Evolutionary conservation across 495 filamentous ascomycete genomes (phyloP), one percentile per base, ranked within the genome.

Genomic region (Penicillium herquei): DNA sequence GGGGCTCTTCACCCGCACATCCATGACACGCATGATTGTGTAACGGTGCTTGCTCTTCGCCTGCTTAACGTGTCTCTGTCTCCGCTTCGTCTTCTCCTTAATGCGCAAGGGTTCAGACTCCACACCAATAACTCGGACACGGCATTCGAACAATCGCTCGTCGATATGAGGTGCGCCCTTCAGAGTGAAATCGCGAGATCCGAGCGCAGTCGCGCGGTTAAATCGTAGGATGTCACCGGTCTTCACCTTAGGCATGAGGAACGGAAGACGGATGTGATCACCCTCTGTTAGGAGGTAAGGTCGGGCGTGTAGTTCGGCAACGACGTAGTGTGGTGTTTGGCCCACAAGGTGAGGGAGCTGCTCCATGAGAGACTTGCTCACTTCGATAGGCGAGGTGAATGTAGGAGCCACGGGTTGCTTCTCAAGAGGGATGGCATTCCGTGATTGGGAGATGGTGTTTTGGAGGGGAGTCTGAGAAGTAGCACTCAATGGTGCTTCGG

Each of bases 11-110:
- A 98, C 75, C 70, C 79, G 85, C 52, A 98, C 62, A 75, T 96
- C 89, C 69, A 85, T 85, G 30, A 98, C 84, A 71, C 84, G 77
- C 78, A 98, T 62, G 0, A 96, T 75, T n/a, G 95, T 98, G 73
- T 85, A 92, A 64, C 79, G 76, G 65, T 95, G 89, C 81, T 98
- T 96, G 76, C 89, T 97, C 70, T 72, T 82, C 13, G 92, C 85
- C 37, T 68, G 78, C 78, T 85, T 88, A 10, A 84, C 79, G 63
- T 85, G 84, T 66, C 95, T 78, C 66, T 87, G 82, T 77, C 94
- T 85, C 73, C 86, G 72, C 84, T 97, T 97, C 64, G 88, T 98
- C 88, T 98, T 98, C 79, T 91, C 82, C 76, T 89, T 88, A 52
- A 90, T 68, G 54, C 91, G 77, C 81, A 96, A 70, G 42, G 95